Evolutionary conservation across 768 basidiomycete genomes (phyloP).

Genomic region (Leccinum aurantiacum): DNA sequence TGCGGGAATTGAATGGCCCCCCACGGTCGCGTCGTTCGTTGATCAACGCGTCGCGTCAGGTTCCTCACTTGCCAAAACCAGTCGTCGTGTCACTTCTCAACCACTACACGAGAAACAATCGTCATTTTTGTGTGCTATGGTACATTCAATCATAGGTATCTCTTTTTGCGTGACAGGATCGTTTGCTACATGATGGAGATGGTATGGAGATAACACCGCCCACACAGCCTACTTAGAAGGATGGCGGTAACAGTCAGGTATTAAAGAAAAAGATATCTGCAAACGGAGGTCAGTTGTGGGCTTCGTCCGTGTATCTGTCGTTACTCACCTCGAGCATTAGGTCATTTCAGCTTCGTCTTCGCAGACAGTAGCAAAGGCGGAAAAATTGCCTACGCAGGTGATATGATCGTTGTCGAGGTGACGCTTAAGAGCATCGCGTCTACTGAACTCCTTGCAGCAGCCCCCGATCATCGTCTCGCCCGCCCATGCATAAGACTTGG

Average conservation of each 20-base stretch:
- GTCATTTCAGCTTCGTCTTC: constrained; percentile 25
- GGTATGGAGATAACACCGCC: constrained; percentile 9
- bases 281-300: background rate
- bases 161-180: background rate
- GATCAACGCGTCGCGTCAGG: constrained; percentile 16
- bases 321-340: constrained; percentile 8
- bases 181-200: constrained; percentile 15
- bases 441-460: constrained; percentile 39
- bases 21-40: background rate
- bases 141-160: constrained; percentile 22
- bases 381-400: constrained; percentile 33
- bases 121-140: constrained; percentile 14
- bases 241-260: background rate
- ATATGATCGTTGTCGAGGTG: constrained; percentile 40
- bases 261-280: constrained; percentile 11
- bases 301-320: background rate
- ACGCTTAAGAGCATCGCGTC: constrained; percentile 42
- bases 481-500: constrained; percentile 28
- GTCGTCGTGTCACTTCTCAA: background rate
- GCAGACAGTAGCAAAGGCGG: constrained; percentile 26
- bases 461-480: constrained; percentile 37
- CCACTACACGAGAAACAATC: background rate
- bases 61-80: constrained; percentile 15
- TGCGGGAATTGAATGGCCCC: background rate
- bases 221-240: constrained; percentile 10